Evolutionary conservation across 2,329 filamentous ascomycete genomes (phyloP).

Genomic region (Aspergillus pseudoglaucus): DNA sequence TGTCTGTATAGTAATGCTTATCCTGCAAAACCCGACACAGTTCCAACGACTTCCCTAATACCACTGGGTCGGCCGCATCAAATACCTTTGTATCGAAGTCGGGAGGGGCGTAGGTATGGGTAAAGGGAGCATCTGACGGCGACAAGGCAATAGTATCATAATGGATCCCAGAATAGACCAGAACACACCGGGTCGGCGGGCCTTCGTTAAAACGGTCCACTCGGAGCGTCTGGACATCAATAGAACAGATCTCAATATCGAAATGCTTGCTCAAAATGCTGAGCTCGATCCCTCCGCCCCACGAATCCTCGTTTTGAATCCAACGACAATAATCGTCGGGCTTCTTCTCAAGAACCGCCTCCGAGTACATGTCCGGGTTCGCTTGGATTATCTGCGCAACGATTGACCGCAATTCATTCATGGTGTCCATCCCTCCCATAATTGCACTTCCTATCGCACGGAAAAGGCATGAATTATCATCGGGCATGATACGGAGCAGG

Average conservation of each 20-base stretch:
- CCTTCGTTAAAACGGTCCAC: slow-evolving; percentile 75
- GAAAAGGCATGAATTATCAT: slow-evolving; percentile 94
- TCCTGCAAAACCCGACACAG: slow-evolving; percentile 62
- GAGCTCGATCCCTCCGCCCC: slow-evolving; percentile 90
- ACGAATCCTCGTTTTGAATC: slow-evolving; percentile 73
- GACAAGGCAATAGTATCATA: slow-evolving; percentile 84
- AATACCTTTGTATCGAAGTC: slow-evolving; percentile 78
- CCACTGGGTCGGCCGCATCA: slow-evolving; percentile 48
- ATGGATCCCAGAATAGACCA: slow-evolving; percentile 89
- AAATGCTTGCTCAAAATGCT: slow-evolving; percentile 79
- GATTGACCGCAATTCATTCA: slow-evolving; percentile 67
- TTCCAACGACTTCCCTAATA: slow-evolving; percentile 55
- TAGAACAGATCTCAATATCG: slow-evolving; percentile 74
- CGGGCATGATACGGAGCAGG: slow-evolving; percentile 88
- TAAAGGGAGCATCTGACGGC: slow-evolving; percentile 52
- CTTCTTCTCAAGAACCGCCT: slow-evolving; percentile 67
- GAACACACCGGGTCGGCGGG: slow-evolving; percentile 61
- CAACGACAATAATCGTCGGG: slow-evolving; percentile 72
- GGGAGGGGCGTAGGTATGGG: slow-evolving; percentile 53
- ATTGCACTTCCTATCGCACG: slow-evolving; percentile 77
- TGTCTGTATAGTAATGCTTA: slow-evolving; percentile 84
- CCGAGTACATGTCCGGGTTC: slow-evolving; percentile 65
- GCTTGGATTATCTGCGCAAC: slow-evolving; percentile 72
- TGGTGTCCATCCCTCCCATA: slow-evolving; percentile 59
- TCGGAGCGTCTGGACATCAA: slow-evolving; percentile 66